These are phyloP conservation scores for Nakazawaea wyomingensis DNA, from an alignment of 805 yeast genomes.

Conservation along the genomic window DNA sequence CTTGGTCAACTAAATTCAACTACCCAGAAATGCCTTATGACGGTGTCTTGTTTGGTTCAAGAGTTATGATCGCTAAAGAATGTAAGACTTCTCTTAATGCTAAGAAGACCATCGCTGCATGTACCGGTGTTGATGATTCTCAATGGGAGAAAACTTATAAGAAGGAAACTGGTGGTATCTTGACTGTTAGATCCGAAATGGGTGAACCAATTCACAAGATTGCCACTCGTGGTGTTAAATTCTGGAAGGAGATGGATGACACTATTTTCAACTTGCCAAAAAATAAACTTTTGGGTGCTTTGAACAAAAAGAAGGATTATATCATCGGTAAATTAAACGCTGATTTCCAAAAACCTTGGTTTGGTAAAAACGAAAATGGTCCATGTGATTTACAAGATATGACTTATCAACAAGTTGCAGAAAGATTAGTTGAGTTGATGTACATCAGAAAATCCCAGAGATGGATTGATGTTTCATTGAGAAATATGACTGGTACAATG, in stretches of 20 bases:
- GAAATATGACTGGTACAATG: constrained; percentile 82
- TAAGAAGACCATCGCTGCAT: constrained; percentile 83
- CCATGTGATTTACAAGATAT: constrained; percentile 90
- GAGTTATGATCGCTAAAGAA: constrained; percentile 97
- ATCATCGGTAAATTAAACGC: constrained; percentile 82
- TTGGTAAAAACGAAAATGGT: constrained; percentile 70
- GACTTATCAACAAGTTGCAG: constrained; percentile 90
- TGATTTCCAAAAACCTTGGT: constrained; percentile 98
- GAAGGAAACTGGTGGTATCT: constrained; percentile 93
- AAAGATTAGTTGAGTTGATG: constrained; percentile 83
- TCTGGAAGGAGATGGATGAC: constrained; percentile 97
- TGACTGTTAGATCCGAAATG: constrained; percentile 97
- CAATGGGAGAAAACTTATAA: constrained; percentile 94
- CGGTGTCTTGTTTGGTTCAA: constrained; percentile 92
- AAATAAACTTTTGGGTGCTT: constrained; percentile 75
- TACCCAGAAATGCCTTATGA: constrained; percentile 99
- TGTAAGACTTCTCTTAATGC: constrained; percentile 92
- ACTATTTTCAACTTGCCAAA: constrained; percentile 90
- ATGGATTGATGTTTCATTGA: constrained; percentile 85
- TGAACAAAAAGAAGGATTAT: constrained; percentile 78
- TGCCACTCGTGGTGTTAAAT: constrained; percentile 95
- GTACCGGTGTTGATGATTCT: constrained; percentile 83
- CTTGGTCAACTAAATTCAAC: constrained; percentile 83
- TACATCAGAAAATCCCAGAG: constrained; percentile 70
- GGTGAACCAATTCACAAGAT: constrained; percentile 99